Base-by-base conservation (phyloP, 306 rosid species). In the Nissolia schottii region DNA sequence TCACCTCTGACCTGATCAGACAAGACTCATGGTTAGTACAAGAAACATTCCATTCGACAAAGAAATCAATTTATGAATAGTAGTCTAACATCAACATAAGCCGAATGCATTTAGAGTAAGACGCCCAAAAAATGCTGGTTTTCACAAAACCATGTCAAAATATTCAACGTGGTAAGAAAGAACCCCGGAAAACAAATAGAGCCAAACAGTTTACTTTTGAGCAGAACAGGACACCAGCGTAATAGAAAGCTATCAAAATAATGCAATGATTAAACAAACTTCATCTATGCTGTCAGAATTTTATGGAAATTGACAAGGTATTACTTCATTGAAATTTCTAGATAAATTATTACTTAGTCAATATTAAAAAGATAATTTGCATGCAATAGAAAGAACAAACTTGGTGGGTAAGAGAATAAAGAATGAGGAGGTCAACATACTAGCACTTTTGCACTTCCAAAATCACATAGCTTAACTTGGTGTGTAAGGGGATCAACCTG, bases 401-500 rank as follows among this genome's bases (percentile, higher is more conserved):
- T 4, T 43, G 37, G 11, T 53, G 64, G 65, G 61, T 48, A 76
- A 28, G n/a, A n/a, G n/a, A n/a, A n/a, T n/a, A n/a, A n/a, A n/a
- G n/a, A 67, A 65, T 51, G 29, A 63, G 62, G 38, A 78, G 27
- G 79, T 70, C 71, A 35, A 79, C 91, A 57, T 87, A 94, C 98
- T 55, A 94, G 94, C 85, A 94, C 65, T 87, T 94, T 94, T 61
- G 98, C 98, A 59, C 97, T 94, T 80, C 98, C 98, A 77, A 94
- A 94, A 77, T 94, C 98, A 23, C 98, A 93, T 38, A 93, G 87
- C 81, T 93, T 93, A 70, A 93, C 98, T 77, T 93, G 98, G 77
- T 90, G 98, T 4, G 97, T 86, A 64, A 87, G 90, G 58, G 98
- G 94, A 87, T 94, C 98, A 67, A 94, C 98, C 98, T 93, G 89